Evolutionary conservation across 1,139 yeast genomes (phyloP).

Genomic region (Tardiomyces blankii): DNA sequence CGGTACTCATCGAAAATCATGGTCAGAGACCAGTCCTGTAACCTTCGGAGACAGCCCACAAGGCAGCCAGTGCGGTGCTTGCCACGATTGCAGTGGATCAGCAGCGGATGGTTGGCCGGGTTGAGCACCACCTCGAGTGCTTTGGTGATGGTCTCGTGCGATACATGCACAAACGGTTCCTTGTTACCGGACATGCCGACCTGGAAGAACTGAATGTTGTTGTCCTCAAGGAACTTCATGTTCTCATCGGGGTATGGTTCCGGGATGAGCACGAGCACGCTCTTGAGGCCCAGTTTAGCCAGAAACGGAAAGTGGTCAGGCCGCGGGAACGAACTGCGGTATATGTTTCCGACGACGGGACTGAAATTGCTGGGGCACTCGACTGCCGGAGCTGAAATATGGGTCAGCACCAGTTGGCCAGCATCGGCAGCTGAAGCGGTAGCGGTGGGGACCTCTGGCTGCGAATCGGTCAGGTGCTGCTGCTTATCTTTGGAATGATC

Average conservation of each 20-base stretch:
- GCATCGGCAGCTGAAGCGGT: no score
- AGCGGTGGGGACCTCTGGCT: no score
- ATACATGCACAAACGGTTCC: constrained; percentile 81
- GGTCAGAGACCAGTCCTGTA: constrained; percentile 87
- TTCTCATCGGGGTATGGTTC: constrained; percentile 85
- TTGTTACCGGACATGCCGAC: constrained; percentile 93
- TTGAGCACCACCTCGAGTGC: constrained; percentile 74
- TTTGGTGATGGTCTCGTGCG: constrained; percentile 63
- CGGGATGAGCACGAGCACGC: constrained; percentile 76
- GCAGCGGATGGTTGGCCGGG: constrained; percentile 79
- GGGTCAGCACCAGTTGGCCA: neutral
- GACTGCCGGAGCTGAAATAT: constrained; percentile 1
- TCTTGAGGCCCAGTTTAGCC: constrained; percentile 48
- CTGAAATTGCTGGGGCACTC: constrained; percentile 90
- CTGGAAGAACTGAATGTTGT: constrained; percentile 64
- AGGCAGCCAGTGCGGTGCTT: constrained; percentile 95
- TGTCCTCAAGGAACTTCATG: constrained; percentile 43
- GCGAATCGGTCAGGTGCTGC: no score
- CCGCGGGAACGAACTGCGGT: constrained; percentile 84
- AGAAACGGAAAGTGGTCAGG: constrained; percentile 69
- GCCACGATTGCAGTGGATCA: constrained; percentile 92
- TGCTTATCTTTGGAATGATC: no score
- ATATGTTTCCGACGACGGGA: constrained; percentile 67
- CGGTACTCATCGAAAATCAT: constrained; percentile 93
- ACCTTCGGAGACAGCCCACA: constrained; percentile 78